Percentiles rank a stretch among this genome's conserved stretches.
phyloP scores from a whole-genome alignment of 768 basidiomycete genomes.

The Mycena haematopus region DNA sequence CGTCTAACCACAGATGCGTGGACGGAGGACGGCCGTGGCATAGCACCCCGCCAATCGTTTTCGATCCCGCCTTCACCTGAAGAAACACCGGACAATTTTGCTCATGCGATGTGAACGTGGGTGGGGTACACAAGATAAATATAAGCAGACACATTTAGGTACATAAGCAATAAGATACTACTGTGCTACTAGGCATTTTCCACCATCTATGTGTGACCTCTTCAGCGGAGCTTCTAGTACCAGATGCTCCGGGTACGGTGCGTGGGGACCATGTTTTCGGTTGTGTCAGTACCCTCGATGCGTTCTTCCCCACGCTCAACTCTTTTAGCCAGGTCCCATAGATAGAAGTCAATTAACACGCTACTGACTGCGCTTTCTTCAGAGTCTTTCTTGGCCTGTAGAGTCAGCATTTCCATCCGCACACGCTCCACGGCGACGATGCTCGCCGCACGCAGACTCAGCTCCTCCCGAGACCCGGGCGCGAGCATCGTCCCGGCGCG shows the following conservation, averaged over 20 bases:
- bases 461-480: conserved; percentile 70
- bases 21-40: conserved; percentile 47
- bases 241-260: conserved; percentile 86
- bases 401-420: conserved; percentile 56
- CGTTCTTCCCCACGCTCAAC: conserved; percentile 67
- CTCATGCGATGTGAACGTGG: neutral
- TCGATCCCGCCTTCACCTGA: conserved; percentile 18
- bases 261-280: conserved; percentile 61
- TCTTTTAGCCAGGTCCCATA: conserved; percentile 87
- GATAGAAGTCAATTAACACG: conserved; percentile 88
- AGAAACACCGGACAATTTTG: neutral
- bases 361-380: conserved; percentile 58
- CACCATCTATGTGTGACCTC: neutral
- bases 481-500: conserved; percentile 49
- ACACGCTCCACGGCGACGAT: conserved; percentile 81
- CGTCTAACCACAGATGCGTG: conserved; percentile 70
- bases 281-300: conserved; percentile 64
- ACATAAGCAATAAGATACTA: conserved; percentile 2
- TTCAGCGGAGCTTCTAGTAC: conserved; percentile 57
- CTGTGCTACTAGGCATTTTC: conserved; percentile 1
- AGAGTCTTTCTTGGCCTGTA: conserved; percentile 31
- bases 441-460: conserved; percentile 82
- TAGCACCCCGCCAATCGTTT: conserved; percentile 29
- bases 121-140: neutral
- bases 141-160: too few species aligned